Percentiles rank a stretch among this genome's conserved stretches.
phyloP scores from a whole-genome alignment of 2,329 filamentous ascomycete genomes.

The Pyricularia sp. region DNA sequence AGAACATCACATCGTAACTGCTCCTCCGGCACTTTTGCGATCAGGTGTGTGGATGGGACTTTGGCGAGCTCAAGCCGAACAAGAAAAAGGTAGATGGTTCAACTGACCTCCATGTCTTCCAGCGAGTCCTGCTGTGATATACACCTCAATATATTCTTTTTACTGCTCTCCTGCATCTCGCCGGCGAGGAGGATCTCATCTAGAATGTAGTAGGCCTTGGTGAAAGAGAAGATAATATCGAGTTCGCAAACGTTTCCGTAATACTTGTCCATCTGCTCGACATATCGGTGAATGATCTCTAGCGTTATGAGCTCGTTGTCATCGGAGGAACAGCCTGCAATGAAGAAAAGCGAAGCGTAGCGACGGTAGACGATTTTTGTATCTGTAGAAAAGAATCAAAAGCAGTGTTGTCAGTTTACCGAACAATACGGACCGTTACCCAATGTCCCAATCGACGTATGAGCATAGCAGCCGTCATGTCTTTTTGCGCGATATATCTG shows the following conservation, averaged over 20 bases:
- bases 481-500: not conserved
- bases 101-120: conserved; percentile 97
- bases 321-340: conserved; percentile 89
- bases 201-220: conserved; percentile 98
- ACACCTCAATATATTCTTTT: conserved; percentile 94
- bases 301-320: conserved; percentile 98
- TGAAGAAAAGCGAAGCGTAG: conserved; percentile 98
- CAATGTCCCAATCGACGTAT: not conserved
- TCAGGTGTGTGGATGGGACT: not conserved
- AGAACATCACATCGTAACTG: not conserved
- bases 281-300: conserved; percentile 97
- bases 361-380: conserved; percentile 97
- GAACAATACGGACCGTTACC: not conserved
- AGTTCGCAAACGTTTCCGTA: conserved; percentile 99
- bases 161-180: conserved; percentile 97
- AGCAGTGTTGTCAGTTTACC: not conserved
- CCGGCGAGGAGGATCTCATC: conserved; percentile 91
- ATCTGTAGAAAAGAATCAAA: conserved; percentile 41
- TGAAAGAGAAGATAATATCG: conserved; percentile 99
- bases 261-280: conserved; percentile 99
- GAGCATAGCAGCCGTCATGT: not conserved
- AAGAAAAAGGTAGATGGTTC: conserved; percentile 3
- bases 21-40: not conserved
- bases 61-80: conserved; percentile 3
- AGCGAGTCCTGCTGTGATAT: conserved; percentile 96